Conservation (phyloP, 164 flowering plant genomes). For the Malania oleifera region DNA sequence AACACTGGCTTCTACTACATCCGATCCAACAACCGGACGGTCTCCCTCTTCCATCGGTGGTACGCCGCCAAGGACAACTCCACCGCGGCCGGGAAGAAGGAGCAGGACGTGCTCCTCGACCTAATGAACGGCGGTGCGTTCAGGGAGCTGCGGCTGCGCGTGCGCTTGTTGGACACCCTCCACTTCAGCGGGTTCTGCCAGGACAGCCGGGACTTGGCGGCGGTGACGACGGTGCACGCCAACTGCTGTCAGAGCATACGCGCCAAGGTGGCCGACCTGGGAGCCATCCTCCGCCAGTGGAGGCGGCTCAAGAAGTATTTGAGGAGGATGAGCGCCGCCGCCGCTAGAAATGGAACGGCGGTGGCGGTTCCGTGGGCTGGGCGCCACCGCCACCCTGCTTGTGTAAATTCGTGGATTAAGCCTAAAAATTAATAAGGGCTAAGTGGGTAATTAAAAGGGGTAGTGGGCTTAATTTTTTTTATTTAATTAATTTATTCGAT, state of each 20-base stretch:
- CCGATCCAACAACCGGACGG: slow-evolving; percentile 54
- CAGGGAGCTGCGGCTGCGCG: slow-evolving; percentile 19
- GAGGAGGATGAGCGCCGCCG: background rate
- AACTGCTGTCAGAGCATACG: slow-evolving; percentile 60
- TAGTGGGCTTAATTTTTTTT: too few relatives aligned
- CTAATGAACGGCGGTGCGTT: slow-evolving; percentile 27
- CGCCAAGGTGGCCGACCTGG: slow-evolving; percentile 50
- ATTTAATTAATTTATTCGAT: too few relatives aligned
- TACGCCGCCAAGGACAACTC: background rate
- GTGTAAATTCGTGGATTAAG: background rate
- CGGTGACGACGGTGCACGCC: slow-evolving; percentile 57
- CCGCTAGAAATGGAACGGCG: too few relatives aligned
- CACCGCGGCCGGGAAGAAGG: background rate
- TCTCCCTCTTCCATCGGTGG: slow-evolving; percentile 19
- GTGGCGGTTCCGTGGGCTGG: background rate
- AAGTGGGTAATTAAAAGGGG: too few relatives aligned
- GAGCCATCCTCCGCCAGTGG: slow-evolving; percentile 44
- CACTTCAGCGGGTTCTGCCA: slow-evolving; percentile 65
- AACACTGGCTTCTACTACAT: slow-evolving; percentile 67
- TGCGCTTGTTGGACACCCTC: slow-evolving; percentile 36
- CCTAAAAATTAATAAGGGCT: background rate
- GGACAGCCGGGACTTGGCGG: slow-evolving; percentile 32
- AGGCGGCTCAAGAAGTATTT: slow-evolving; percentile 16
- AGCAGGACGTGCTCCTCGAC: slow-evolving; percentile 28
- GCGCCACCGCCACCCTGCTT: slow-evolving; percentile 2